Evolutionary conservation across 2,329 filamentous ascomycete genomes (phyloP), one percentile per base, ranked within the genome.

Genomic region (Pseudovirgaria hyperparasitica): DNA sequence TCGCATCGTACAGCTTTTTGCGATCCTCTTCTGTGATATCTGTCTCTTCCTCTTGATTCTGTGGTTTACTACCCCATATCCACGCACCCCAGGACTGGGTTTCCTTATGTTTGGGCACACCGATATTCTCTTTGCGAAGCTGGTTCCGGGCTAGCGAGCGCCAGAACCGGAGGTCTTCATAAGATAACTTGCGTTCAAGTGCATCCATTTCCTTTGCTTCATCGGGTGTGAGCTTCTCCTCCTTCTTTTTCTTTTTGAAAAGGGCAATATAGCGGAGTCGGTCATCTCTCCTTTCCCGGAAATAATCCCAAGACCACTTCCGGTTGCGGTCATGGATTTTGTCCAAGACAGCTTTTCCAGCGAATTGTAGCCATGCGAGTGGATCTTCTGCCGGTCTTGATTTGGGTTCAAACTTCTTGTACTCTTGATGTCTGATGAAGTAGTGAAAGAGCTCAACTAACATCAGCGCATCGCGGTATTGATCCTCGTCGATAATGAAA

Each of bases 381-480:
- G 90, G 87, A 41, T 96, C 82, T 51, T 96, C 82, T 47, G 85
- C 92, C 0, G 84, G 81, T 0, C 70, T 69, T 31, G 76, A 76
- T 47, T 92, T 90, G 4, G 90, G 90, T 43, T 93, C 84, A 32
- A 85, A 65, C 42, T 79, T 87, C 50, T 92, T 92, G 61, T 96
- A 94, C 51, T 99, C 87, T 52, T 96, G 90, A 40, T 98, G 90
- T 17, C 87, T 77, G 41, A 94, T 81, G 53, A 96, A 98, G 57
- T 93, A 96, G 54, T 98, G 90, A 62, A 99, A 98, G 3, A 96
- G 65, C 49, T 99, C 90, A 2, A 96, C 81, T 63, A 99, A 81
- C 90, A 98, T 98, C 32, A 99, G 60, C 5, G 79, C 84, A 57
- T 99, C 90, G 16, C 92, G 80, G 49, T 99, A 99, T 51, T 99